A percentile compares a stretch with the other conserved stretches of the same genome.
phyloP scores from a whole-genome alignment of 176 grass and related monocot genomes.

The Oryza brachyantha region DNA sequence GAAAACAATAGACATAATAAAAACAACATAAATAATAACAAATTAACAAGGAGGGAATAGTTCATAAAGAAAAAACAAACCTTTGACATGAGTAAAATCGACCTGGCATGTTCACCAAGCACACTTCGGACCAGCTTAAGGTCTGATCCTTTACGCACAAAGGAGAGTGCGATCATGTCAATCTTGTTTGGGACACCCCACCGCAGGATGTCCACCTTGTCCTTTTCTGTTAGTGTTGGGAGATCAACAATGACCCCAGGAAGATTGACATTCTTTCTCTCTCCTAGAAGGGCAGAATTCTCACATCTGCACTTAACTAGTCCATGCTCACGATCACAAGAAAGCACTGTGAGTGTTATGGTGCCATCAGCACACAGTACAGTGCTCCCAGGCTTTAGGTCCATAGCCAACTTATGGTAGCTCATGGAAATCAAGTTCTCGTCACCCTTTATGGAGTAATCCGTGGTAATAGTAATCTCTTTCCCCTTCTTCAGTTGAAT shows the following conservation, averaged over 20 bases:
- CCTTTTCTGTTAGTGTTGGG: constrained; percentile 83
- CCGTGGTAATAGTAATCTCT: constrained; percentile 68
- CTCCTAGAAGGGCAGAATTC: constrained; percentile 70
- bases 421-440: constrained; percentile 79
- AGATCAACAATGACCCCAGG: constrained; percentile 82
- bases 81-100: constrained; percentile 84
- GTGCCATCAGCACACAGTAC: constrained; percentile 77
- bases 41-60: not conserved
- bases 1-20: constrained; percentile 24
- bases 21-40: not conserved
- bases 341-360: constrained; percentile 72
- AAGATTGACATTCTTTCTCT: constrained; percentile 87
- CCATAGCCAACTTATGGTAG: constrained; percentile 63
- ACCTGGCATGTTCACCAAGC: constrained; percentile 68
- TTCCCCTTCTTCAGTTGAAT: constrained; percentile 54
- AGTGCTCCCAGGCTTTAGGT: constrained; percentile 59
- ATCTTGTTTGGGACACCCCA: constrained; percentile 86
- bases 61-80: constrained; percentile 30
- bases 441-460: constrained; percentile 65
- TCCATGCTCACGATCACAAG: constrained; percentile 54
- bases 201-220: constrained; percentile 74
- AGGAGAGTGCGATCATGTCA: constrained; percentile 84
- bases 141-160: constrained; percentile 82
- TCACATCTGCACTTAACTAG: constrained; percentile 61
- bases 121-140: constrained; percentile 67